Conservation (phyloP, 108 stramenopile genomes). For the Mediolabrus comicus region DNA sequence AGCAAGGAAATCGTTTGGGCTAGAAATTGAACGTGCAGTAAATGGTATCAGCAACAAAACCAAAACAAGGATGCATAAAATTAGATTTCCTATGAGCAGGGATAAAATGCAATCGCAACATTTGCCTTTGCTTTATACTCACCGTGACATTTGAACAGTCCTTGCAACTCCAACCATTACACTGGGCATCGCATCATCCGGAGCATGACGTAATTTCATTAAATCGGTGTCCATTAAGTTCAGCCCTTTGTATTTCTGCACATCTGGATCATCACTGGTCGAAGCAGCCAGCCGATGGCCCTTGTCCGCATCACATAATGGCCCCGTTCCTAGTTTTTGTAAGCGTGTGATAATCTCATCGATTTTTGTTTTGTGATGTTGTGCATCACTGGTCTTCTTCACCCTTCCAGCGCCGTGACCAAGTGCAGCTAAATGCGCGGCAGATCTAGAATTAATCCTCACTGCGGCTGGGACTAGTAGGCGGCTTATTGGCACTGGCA, state of each 20-base stretch:
- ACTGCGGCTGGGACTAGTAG: neutral
- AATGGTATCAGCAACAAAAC: too few species aligned
- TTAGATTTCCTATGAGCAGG: too few species aligned
- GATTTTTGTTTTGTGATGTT: neutral
- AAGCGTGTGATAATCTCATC: slow-evolving; percentile 19
- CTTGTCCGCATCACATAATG: slow-evolving; percentile 39
- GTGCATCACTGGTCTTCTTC: neutral
- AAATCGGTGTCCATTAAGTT: slow-evolving; percentile 23
- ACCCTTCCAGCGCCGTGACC: neutral
- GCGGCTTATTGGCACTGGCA: too few species aligned
- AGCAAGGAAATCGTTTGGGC: slow-evolving; percentile 53
- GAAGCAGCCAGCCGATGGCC: slow-evolving; percentile 9
- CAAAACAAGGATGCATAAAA: too few species aligned
- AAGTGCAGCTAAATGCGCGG: neutral
- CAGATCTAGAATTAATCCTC: neutral
- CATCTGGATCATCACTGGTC: slow-evolving; percentile 14
- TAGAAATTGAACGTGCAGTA: too few species aligned
- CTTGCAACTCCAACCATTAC: slow-evolving; percentile 36
- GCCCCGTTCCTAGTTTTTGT: slow-evolving; percentile 11
- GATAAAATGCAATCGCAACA: too few species aligned
- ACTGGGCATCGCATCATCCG: neutral
- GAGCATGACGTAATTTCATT: slow-evolving; percentile 23
- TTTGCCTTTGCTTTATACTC: too few species aligned
- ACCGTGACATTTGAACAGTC: slow-evolving; percentile 40
- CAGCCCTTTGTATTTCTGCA: slow-evolving; percentile 17